Base-by-base conservation (phyloP, 148 eudicot genomes). In the Amaranthus hypochondriacus region DNA sequence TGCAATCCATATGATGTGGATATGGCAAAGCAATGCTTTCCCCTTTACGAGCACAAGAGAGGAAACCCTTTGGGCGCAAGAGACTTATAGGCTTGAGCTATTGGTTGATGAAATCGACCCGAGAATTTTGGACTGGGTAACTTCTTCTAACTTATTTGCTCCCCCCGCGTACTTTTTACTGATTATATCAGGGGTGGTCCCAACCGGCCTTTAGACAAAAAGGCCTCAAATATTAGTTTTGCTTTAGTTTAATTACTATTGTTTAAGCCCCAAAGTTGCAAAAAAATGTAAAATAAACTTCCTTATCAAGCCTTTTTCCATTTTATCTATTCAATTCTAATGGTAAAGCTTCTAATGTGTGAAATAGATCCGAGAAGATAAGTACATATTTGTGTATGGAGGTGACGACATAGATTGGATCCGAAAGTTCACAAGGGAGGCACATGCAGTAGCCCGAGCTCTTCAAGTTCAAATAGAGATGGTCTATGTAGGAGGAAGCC, bases 401-500 rank as follows among this genome's bases (percentile, higher is more conserved):
- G 83, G 88, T 4, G 81, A 66, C 3, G 76, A 82, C 74, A 47
- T 82, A 10, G 82, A 83, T 0, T 86, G 88, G 89, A 81, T 83
- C 57, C 72, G 85, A 11, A 77, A 65, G 66, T 85, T 85, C 76
- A 82, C 77, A 52, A 70, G 46, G 10, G 47, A 57, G 70, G 81
- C 82, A 43, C 70, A 71, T 0, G 52, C 73, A 2, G 67, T 83
- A 0, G 87, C 87, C 7, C 54, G 49, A 3, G 72, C 76, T 9
- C 67, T 75, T 0, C 18, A 71, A 4, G 73, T 86, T 15, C 56
- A 62, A 3, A 56, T 88, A 9, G 87, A 88, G 77, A 83, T 88
- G 88, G 80, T 85, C 9, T 88, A 88, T 9, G 85, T 86, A 4
- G 92, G 89, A 46, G 83, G 62, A 48, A 78, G 79, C 62, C 70